A percentile compares a stretch with the other conserved stretches of the same genome.
phyloP scores from a whole-genome alignment of 495 filamentous ascomycete genomes.

The Clohesyomyces aquaticus region DNA sequence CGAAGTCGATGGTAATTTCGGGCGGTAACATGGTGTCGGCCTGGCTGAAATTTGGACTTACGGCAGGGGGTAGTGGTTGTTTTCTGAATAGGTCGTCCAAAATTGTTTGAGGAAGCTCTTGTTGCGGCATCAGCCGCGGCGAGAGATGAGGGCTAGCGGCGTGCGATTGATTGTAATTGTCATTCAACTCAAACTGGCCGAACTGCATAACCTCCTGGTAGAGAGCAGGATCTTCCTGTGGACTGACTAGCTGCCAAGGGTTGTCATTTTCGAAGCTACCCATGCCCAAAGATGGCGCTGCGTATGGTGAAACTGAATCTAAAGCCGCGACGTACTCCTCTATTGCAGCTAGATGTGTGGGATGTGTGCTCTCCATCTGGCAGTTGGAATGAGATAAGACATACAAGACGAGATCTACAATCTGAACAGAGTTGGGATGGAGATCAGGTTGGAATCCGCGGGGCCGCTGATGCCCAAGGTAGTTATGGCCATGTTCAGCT shows the following conservation, averaged over 20 bases:
- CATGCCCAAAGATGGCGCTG: not conserved
- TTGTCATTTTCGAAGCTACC: not conserved
- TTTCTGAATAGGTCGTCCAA: not conserved
- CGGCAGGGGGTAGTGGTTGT: not conserved
- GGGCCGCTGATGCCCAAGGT: not conserved
- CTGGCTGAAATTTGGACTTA: not conserved
- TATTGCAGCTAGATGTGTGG: not conserved
- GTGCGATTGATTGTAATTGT: not conserved
- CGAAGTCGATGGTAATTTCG: slow-evolving; percentile 1
- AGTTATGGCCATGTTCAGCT: not conserved
- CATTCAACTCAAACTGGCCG: not conserved
- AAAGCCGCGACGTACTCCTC: too few relatives aligned
- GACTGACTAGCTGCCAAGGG: not conserved
- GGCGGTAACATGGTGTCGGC: slow-evolving; percentile 1
- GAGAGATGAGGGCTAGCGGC: not conserved
- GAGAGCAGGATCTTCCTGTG: not conserved
- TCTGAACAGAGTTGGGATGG: not conserved
- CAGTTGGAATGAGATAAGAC: not conserved
- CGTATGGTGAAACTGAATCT: not conserved
- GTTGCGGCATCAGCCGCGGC: not conserved
- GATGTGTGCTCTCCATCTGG: not conserved
- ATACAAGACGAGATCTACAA: not conserved
- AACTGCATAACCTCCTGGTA: not conserved
- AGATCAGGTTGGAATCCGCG: not conserved
- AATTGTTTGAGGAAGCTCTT: not conserved